These are phyloP conservation scores for Pythium sp. DNA, from an alignment of 352 stramenopile species.

Conservation along the genomic window DNA sequence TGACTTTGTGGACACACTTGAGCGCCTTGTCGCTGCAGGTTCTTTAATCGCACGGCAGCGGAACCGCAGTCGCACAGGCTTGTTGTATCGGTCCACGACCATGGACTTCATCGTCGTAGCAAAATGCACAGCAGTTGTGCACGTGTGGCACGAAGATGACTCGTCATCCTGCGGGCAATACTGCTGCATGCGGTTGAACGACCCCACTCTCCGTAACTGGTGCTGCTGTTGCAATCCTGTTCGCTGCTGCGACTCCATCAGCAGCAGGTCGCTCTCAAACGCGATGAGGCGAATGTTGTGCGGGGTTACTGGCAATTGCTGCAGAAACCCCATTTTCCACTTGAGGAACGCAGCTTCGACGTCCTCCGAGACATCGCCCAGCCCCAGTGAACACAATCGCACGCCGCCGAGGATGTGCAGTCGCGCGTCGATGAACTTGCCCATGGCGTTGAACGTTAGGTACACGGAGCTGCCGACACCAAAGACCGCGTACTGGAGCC, in stretches of 20 bases:
- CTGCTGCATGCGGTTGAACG: conserved; percentile 4
- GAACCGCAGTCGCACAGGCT: conserved; percentile 20
- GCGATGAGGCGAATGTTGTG: conserved; percentile 11
- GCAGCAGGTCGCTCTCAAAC: conserved; percentile 35
- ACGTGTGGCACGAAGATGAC: neutral
- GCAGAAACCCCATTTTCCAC: conserved; percentile 73
- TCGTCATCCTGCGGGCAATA: neutral
- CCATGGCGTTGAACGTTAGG: conserved; percentile 94
- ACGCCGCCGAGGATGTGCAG: conserved; percentile 80
- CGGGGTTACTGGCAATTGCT: conserved; percentile 17
- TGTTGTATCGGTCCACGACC: conserved; percentile 22
- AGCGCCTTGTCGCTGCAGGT: conserved; percentile 1
- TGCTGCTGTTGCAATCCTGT: neutral
- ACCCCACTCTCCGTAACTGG: neutral
- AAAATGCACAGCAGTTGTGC: no score
- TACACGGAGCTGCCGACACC: conserved; percentile 95
- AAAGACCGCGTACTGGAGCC: conserved; percentile 92
- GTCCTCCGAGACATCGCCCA: conserved; percentile 92
- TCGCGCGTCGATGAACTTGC: conserved; percentile 84
- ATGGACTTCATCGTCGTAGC: conserved; percentile 7
- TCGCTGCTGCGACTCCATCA: conserved; percentile 12
- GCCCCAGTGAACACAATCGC: conserved; percentile 64
- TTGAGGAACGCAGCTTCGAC: conserved; percentile 58
- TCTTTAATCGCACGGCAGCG: conserved; percentile 15
- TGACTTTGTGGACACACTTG: neutral